Base-by-base conservation (phyloP, 1,139 yeast species). In the Nakaseomyces nivariensis region DNA sequence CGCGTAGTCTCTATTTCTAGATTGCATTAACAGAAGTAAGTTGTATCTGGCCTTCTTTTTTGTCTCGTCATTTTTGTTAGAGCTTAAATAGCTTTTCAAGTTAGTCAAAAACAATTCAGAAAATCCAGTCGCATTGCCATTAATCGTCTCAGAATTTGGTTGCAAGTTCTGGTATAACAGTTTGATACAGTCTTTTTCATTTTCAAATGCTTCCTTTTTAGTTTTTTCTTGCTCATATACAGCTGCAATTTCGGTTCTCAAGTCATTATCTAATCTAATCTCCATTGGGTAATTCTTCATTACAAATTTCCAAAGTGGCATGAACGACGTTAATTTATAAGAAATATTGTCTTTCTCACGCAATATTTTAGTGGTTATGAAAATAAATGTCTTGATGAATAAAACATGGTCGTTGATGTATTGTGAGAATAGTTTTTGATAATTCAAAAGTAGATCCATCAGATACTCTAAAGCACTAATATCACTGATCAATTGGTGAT, bases 241-340 rank as follows among this genome's bases (percentile, higher is more conserved):
- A 36, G 57, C 55, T 6, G 57, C 53, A 8, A 65, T 48, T 44
- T 62, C 64, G 6, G 52, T 49, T 43, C 61, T 59, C 32, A 65
- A 47, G 43, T 62, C 64, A 17, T 52, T 55, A 50, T 65, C 68
- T 38, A 61, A 54, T 13, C 56, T 58, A 7, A 65, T 49, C 10
- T 59, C 60, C 40, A 53, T 51, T 5, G 66, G 53, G 48, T 62
- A 64, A 43, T 55, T 59, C 45, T 58, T 59, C 55, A 60, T 59
- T 43, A 65, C 62, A 48, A 65, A 65, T 34, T 60, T 62, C 68
- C 68, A 64, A 47, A 65, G 63, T 13, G 59, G 58, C 57, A 58
- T 58, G 25, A 64, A 58, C 6, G 62, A 54, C 1, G 58, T 52
- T 5, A 65, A 50, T 22, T 56, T 52, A 48, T 61, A 63, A 13